These are phyloP conservation scores for Phyllosticta citriasiana DNA, from an alignment of 2,329 filamentous ascomycete genomes.

Conservation along the genomic window DNA sequence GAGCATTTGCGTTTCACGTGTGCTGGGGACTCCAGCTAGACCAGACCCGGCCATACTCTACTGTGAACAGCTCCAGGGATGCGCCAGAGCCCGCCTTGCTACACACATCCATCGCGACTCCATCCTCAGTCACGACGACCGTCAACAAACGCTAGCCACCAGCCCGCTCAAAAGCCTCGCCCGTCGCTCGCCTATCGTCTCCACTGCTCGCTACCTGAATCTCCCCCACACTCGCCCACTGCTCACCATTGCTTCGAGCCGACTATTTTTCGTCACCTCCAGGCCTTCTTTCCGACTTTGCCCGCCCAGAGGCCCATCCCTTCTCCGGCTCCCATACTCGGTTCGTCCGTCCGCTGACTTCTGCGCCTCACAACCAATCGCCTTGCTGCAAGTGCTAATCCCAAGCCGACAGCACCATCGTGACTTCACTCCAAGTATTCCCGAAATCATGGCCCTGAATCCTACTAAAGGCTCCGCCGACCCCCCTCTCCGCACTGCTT, in stretches of 20 bases:
- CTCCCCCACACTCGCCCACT: neutral
- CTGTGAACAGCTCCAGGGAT: neutral
- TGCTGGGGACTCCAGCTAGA: neutral
- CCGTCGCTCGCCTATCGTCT: neutral
- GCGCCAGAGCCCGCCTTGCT: neutral
- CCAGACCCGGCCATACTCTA: neutral
- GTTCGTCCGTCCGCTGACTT: neutral
- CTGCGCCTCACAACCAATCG: slow-evolving; percentile 8
- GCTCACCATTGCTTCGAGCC: slow-evolving; percentile 6
- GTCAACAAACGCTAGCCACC: neutral
- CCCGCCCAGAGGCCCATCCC: slow-evolving; percentile 8
- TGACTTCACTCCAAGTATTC: slow-evolving; percentile 6
- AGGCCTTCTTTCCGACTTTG: neutral
- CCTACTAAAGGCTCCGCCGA: slow-evolving; percentile 31
- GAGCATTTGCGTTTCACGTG: neutral
- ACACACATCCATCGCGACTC: neutral
- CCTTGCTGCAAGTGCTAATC: neutral
- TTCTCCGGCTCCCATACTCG: neutral
- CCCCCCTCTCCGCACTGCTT: slow-evolving; percentile 23
- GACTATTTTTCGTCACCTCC: slow-evolving; percentile 10
- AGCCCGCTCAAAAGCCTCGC: neutral
- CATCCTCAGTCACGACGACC: neutral
- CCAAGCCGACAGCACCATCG: slow-evolving; percentile 2
- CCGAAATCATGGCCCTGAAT: slow-evolving; percentile 18
- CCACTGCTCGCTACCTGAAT: neutral